phyloP scores from a whole-genome alignment of 2,329 filamentous ascomycete species.

The Fusarium citri region DNA sequence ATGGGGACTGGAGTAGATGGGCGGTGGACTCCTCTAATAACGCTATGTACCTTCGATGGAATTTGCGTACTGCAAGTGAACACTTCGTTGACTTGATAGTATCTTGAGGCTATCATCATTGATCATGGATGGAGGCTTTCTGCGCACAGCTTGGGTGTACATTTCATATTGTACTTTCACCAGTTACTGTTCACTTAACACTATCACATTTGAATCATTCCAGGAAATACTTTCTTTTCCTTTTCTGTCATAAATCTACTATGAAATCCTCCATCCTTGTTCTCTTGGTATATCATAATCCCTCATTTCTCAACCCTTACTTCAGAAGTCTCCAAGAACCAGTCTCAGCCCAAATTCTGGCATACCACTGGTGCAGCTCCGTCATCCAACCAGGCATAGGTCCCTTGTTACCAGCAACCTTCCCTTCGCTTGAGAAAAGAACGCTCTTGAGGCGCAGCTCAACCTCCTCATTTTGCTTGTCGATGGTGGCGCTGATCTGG shows the following conservation, averaged over 20 bases:
- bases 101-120: too few relatives aligned
- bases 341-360: conserved; percentile 54
- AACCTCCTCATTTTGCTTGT: conserved; percentile 68
- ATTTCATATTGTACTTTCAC: too few relatives aligned
- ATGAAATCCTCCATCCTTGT: background rate
- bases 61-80: too few relatives aligned
- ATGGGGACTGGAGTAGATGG: too few relatives aligned
- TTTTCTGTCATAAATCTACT: background rate
- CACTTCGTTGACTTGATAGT: too few relatives aligned
- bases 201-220: too few relatives aligned
- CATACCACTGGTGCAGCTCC: conserved; percentile 56
- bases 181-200: too few relatives aligned
- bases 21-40: too few relatives aligned
- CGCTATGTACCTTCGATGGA: too few relatives aligned
- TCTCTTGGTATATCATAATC: conserved; percentile 15
- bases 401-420: conserved; percentile 49
- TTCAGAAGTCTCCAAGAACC: conserved; percentile 54
- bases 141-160: too few relatives aligned
- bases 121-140: too few relatives aligned
- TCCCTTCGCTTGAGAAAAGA: conserved; percentile 63
- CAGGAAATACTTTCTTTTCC: background rate
- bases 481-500: conserved; percentile 70
- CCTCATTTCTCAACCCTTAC: conserved; percentile 11
- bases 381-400: conserved; percentile 48
- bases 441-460: conserved; percentile 74